Conservation (phyloP, 2,329 filamentous ascomycete genomes). For the Aureobasidium sp. region DNA sequence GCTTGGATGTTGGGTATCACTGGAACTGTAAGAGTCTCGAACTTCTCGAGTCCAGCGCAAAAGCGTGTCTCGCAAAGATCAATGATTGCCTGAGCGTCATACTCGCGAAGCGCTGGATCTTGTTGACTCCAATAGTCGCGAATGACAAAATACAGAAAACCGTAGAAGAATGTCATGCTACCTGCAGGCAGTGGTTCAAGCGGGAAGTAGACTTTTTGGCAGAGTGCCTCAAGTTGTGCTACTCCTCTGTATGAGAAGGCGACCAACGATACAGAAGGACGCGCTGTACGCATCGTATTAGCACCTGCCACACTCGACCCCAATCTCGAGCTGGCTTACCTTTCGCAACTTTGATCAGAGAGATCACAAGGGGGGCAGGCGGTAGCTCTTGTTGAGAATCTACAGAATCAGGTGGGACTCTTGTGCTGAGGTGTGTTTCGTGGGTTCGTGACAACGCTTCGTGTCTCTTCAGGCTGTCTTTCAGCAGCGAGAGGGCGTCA, state of each 20-base stretch:
- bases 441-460: conserved; percentile 13
- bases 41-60: conserved; percentile 13
- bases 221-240: conserved; percentile 6
- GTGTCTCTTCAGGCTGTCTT: conserved; percentile 15
- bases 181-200: conserved; percentile 7
- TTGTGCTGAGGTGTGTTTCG: conserved; percentile 12
- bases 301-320: neutral
- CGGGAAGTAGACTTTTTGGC: conserved; percentile 17
- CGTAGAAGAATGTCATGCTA: conserved; percentile 14
- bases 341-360: conserved; percentile 15
- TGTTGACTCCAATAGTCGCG: conserved; percentile 14
- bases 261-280: conserved; percentile 14
- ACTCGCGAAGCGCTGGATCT: conserved; percentile 2
- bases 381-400: conserved; percentile 4
- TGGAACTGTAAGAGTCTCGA: conserved; percentile 14
- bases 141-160: conserved; percentile 14
- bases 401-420: conserved; percentile 1
- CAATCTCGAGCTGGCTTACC: neutral
- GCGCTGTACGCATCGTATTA: neutral
- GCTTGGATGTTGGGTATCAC: conserved; percentile 13
- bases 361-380: conserved; percentile 7
- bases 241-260: conserved; percentile 6
- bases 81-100: conserved; percentile 1
- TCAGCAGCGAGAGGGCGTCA: conserved; percentile 1
- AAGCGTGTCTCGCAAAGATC: conserved; percentile 16